Conservation (phyloP, 148 eudicot genomes). For the Arbutus unedo region DNA sequence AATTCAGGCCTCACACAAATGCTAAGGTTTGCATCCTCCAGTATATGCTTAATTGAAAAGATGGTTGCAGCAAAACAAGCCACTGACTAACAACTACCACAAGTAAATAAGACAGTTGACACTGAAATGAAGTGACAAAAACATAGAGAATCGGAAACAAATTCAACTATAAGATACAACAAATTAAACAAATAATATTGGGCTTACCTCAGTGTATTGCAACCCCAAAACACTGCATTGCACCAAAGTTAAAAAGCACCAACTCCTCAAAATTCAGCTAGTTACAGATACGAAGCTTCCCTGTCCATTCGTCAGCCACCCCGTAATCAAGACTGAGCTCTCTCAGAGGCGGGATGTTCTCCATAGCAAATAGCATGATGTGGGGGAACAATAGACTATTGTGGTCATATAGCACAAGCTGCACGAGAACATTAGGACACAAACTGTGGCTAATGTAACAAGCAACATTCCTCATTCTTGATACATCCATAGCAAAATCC, state of each 20-base stretch:
- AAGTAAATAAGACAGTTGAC: not conserved
- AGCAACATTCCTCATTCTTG: conserved; percentile 82
- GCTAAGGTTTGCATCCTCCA: not conserved
- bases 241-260: conserved; percentile 1
- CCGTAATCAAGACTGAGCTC: conserved; percentile 94
- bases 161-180: not conserved
- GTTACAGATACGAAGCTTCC: conserved; percentile 72
- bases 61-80: not conserved
- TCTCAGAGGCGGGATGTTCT: conserved; percentile 87
- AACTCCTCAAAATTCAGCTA: conserved; percentile 20
- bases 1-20: too few species aligned
- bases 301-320: conserved; percentile 69
- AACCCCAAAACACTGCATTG: conserved; percentile 7
- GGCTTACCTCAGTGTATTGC: conserved; percentile 31
- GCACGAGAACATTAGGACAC: conserved; percentile 82
- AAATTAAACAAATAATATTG: not conserved
- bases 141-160: not conserved
- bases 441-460: conserved; percentile 86
- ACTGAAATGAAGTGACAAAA: not conserved
- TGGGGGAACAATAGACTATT: conserved; percentile 74
- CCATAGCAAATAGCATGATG: conserved; percentile 87
- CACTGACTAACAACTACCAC: not conserved
- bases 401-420: conserved; percentile 81
- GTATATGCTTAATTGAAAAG: not conserved
- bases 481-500: conserved; percentile 92